phyloP scores from a whole-genome alignment of 148 eudicot species.

The Salicornia ramosissima region DNA sequence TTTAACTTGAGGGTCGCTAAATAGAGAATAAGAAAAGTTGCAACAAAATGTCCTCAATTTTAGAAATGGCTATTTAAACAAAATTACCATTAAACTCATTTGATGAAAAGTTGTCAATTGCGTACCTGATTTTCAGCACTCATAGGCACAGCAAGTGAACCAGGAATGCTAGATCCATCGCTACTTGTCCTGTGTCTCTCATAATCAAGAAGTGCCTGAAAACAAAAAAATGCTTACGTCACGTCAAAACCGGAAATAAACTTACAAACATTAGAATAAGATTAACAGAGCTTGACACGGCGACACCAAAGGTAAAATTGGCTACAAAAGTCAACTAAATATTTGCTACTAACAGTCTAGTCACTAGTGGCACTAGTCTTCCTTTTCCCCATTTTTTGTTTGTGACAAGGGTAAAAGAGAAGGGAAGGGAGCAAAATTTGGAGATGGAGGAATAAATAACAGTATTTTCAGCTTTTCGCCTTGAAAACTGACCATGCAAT shows the following conservation, averaged over 20 bases:
- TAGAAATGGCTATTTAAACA: neutral
- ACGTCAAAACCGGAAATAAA: no score
- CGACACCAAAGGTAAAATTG: no score
- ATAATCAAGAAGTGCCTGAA: constrained; percentile 49
- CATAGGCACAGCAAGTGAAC: constrained; percentile 30
- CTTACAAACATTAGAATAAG: no score
- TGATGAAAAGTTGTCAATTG: neutral
- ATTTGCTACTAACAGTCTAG: no score
- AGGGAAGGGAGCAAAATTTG: no score
- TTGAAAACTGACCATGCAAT: no score
- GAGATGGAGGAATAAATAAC: no score
- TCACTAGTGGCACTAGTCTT: no score
- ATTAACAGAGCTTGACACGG: neutral
- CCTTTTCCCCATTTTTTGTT: no score
- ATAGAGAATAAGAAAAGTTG: neutral
- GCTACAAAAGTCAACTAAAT: no score
- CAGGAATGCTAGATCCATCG: constrained; percentile 31
- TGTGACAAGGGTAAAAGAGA: no score
- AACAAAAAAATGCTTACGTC: constrained; percentile 15
- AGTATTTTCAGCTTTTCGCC: no score
- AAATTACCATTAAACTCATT: neutral
- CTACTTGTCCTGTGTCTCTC: constrained; percentile 34
- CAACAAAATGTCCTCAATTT: neutral
- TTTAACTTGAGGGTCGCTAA: neutral
- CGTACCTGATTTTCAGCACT: constrained; percentile 38